Evolutionary conservation across 768 basidiomycete species (phyloP).

Genomic region (Amylocystis lapponica): DNA sequence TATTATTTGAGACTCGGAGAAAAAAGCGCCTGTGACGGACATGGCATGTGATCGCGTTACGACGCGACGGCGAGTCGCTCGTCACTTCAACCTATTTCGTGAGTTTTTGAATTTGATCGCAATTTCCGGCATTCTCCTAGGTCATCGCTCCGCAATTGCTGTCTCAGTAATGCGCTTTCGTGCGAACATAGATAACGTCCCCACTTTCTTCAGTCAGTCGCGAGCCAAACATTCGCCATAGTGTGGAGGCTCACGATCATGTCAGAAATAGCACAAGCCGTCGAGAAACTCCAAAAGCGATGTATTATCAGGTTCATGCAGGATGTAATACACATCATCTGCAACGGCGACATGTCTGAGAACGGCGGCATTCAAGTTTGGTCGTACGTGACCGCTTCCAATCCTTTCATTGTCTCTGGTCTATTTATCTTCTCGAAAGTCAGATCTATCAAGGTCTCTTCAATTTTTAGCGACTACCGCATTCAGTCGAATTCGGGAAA

Average conservation of each 20-base stretch:
- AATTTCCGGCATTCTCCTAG: no score
- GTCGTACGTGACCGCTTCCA: slow-evolving; percentile 47
- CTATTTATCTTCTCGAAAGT: slow-evolving; percentile 4
- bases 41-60: no score
- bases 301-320: slow-evolving; percentile 79
- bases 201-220: slow-evolving; percentile 34
- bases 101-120: no score
- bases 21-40: no score
- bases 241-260: neutral
- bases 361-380: slow-evolving; percentile 88
- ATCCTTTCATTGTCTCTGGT: slow-evolving; percentile 5
- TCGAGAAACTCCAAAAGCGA: slow-evolving; percentile 81
- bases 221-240: neutral
- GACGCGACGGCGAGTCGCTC: no score
- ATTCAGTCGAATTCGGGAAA: slow-evolving; percentile 85
- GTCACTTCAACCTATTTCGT: no score
- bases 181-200: slow-evolving; percentile 51
- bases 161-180: slow-evolving; percentile 75
- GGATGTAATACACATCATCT: slow-evolving; percentile 74
- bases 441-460: slow-evolving; percentile 60
- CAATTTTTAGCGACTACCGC: slow-evolving; percentile 70
- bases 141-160: no score
- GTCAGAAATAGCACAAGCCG: slow-evolving; percentile 70
- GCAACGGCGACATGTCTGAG: slow-evolving; percentile 72
- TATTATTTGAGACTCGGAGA: no score